Base-by-base conservation (phyloP, 306 rosid species). In the Lathyrus sativus region DNA sequence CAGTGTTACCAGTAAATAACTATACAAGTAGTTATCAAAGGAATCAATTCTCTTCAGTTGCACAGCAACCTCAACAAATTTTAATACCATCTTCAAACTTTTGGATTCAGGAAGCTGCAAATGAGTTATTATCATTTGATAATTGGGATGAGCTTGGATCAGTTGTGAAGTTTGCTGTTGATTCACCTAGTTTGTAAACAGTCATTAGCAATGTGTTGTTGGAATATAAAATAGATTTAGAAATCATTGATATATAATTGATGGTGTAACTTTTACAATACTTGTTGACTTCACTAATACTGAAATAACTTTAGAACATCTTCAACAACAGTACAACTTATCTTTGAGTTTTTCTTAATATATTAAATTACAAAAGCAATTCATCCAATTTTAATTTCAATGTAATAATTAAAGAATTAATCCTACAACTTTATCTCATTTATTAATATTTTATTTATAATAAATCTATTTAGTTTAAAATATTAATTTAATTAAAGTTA, bases 81-180 rank as follows among this genome's bases (percentile, higher is more conserved):
- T 58, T 68, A 46, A 78, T 67, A 57, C 78, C 49, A 26, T 48
- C 17, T 46, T 66, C 71, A 11, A 66, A 66, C 13, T 24, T 48
- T 1, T 66, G 71, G 71, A 66, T 22, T 11, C 31, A 64, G n/a
- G 26, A 24, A 29, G 41, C 12, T 28, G 59, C 58, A 0, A 15
- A 48, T 29, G 58, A 65, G 29, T 26, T 83, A 9, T 77, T 85
- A 7, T 15, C 45, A 0, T 58, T 51, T 63, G 89, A 67, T 37
- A 78, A 82, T 49, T 86, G 96, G 97, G 97, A 93, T 71, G 99
- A 93, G 83, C 87, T 90, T 45, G 85, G 83, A 73, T 84, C 97
- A 4, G 84, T 82, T 33, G 73, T 90, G 11, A 89, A 84, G 64
- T 85, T 84, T 51, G 80, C 84, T 78, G 83, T 79, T 75, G 74